These are phyloP conservation scores for Corchorus capsularis DNA, from an alignment of 345 rosid genomes.

Conservation along the genomic window DNA sequence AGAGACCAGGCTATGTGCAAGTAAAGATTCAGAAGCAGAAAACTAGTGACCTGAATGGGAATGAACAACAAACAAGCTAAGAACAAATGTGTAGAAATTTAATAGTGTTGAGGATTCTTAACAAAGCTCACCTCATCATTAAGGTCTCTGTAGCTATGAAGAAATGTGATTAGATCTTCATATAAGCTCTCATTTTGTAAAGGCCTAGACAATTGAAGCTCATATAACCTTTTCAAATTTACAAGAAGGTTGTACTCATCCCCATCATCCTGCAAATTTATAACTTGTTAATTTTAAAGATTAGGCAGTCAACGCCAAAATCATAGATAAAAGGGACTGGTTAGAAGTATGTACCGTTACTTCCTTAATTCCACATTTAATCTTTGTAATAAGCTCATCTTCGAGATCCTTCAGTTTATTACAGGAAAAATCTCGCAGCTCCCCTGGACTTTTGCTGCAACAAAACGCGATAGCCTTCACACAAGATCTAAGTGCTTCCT, in stretches of 20 bases:
- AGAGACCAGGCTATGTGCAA: conserved; percentile 78
- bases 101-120: background rate
- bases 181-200: conserved; percentile 61
- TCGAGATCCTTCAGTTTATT: conserved; percentile 78
- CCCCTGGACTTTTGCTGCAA: conserved; percentile 75
- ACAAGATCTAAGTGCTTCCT: conserved; percentile 84
- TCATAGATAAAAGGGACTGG: conserved; percentile 18
- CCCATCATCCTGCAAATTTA: conserved; percentile 71
- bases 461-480: conserved; percentile 80
- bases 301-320: conserved; percentile 12
- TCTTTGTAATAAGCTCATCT: conserved; percentile 82
- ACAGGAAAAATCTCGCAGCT: conserved; percentile 85
- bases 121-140: conserved; percentile 63
- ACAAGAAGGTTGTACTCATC: conserved; percentile 91
- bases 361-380: conserved; percentile 73
- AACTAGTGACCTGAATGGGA: conserved; percentile 65
- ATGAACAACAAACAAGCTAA: conserved; percentile 27
- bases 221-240: conserved; percentile 85
- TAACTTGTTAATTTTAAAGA: conserved; percentile 27
- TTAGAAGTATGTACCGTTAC: conserved; percentile 46
- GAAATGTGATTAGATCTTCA: conserved; percentile 59
- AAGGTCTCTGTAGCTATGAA: conserved; percentile 57
- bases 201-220: conserved; percentile 78
- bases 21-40: conserved; percentile 81
- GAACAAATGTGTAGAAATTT: conserved; percentile 20